Evolutionary conservation across 1,284 basidiomycete genomes (phyloP).

Genomic region (Ganoderma boninense): DNA sequence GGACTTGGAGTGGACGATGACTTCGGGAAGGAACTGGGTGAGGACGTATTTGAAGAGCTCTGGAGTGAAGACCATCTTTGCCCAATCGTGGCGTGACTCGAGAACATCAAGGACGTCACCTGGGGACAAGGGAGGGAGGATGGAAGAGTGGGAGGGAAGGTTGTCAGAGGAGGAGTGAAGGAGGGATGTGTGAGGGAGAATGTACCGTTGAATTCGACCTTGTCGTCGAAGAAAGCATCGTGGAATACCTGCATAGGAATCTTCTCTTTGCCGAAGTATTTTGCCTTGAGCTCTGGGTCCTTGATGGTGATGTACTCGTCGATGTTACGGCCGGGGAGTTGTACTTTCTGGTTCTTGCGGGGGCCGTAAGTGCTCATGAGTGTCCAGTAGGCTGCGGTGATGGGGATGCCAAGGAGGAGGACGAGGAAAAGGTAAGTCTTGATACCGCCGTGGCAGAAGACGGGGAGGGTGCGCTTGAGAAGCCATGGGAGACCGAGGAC

Average conservation of each 20-base stretch:
- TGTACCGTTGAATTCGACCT: constrained; percentile 94
- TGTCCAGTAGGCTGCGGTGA: constrained; percentile 91
- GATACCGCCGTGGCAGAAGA: constrained; percentile 81
- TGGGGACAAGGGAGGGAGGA: constrained; percentile 40
- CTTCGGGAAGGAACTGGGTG: constrained; percentile 89
- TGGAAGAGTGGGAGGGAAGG: too few species aligned
- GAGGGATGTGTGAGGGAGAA: constrained; percentile 27
- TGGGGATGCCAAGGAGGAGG: constrained; percentile 78
- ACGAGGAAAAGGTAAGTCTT: constrained; percentile 89
- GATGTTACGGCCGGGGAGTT: constrained; percentile 86
- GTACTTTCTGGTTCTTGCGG: constrained; percentile 88
- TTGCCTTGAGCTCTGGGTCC: constrained; percentile 80
- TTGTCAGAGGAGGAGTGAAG: constrained; percentile 20
- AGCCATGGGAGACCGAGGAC: constrained; percentile 84
- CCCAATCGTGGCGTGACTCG: constrained; percentile 97
- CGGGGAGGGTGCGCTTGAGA: constrained; percentile 80
- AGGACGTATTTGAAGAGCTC: constrained; percentile 97
- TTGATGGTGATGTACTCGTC: constrained; percentile 93
- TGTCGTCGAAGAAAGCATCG: constrained; percentile 97
- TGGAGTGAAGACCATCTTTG: constrained; percentile 86
- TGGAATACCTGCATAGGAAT: constrained; percentile 99
- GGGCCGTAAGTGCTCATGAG: constrained; percentile 85
- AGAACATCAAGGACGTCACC: constrained; percentile 93
- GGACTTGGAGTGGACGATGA: constrained; percentile 87
- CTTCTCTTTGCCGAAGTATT: constrained; percentile 87